Conservation (phyloP, 352 stramenopile species). For the Globisporangium recalcitrans region DNA sequence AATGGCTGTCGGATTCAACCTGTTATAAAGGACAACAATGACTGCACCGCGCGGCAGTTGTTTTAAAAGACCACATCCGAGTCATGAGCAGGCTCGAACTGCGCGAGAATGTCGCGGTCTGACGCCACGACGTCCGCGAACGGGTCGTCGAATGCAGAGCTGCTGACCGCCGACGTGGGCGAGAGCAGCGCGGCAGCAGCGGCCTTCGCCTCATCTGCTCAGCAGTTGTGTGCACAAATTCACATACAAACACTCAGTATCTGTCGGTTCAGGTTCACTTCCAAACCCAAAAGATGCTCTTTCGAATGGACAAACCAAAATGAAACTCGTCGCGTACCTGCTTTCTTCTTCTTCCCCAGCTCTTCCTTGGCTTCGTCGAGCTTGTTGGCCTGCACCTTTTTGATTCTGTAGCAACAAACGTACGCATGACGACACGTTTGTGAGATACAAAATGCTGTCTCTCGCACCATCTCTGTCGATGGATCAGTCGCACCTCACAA, state of each 20-base stretch:
- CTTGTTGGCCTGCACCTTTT: conserved; percentile 98
- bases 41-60: neutral
- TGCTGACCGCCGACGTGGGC: conserved; percentile 14
- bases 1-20: conserved; percentile 9
- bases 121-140: conserved; percentile 67
- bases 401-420: conserved; percentile 70
- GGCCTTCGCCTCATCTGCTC: conserved; percentile 15
- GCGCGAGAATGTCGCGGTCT: conserved; percentile 75
- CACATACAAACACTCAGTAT: neutral
- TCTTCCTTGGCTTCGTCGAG: conserved; percentile 80
- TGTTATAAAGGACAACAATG: conserved; percentile 18
- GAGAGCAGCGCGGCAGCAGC: conserved; percentile 15
- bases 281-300: neutral
- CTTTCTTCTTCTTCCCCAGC: conserved; percentile 47
- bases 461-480: neutral
- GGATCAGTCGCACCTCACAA: conserved; percentile 49
- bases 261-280: neutral
- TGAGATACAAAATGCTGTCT: neutral
- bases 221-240: neutral
- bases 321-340: conserved; percentile 21
- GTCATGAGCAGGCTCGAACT: conserved; percentile 70
- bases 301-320: neutral
- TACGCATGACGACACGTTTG: neutral
- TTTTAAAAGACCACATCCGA: conserved; percentile 78
- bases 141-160: conserved; percentile 46